These are phyloP conservation scores for Chlorella sp. DNA, from an alignment of 139 green algal species.

Conservation along the genomic window DNA sequence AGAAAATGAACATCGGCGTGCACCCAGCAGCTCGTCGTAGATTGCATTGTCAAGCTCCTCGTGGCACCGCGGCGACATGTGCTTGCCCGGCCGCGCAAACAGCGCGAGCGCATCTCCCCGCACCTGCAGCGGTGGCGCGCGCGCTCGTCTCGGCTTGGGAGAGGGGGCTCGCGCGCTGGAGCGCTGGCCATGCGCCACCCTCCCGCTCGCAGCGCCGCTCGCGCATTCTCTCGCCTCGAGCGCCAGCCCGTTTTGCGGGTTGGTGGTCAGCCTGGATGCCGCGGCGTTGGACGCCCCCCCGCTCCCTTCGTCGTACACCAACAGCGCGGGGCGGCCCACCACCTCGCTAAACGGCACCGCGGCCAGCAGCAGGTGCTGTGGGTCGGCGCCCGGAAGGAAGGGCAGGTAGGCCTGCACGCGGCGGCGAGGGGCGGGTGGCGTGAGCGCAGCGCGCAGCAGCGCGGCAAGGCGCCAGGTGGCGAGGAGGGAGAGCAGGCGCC, in stretches of 20 bases:
- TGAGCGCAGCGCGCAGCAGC: no score
- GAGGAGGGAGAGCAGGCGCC: no score
- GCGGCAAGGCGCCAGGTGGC: no score
- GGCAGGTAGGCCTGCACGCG: no score
- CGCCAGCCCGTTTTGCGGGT: not conserved
- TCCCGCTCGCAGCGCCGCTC: not conserved
- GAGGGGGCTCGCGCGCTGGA: not conserved
- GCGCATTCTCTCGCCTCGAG: not conserved
- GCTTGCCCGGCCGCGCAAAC: not conserved
- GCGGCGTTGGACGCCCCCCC: not conserved
- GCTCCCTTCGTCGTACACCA: constrained; percentile 6
- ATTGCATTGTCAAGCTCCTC: constrained; percentile 10
- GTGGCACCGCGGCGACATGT: not conserved
- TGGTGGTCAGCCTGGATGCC: not conserved
- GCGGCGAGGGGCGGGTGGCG: no score
- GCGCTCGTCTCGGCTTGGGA: no score
- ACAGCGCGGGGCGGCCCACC: not conserved
- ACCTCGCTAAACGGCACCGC: constrained; percentile 10
- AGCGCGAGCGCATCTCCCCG: constrained; percentile 5
- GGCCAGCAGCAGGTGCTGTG: constrained; percentile 17
- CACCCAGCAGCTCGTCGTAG: not conserved
- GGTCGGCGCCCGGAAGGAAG: not conserved
- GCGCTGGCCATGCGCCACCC: not conserved
- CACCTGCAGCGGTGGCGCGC: not conserved
- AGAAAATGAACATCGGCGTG: no score